A percentile compares a stretch with the other conserved stretches of the same genome.
These are phyloP conservation scores for Globisporangium iwayamae DNA, from an alignment of 352 stramenopile genomes.

Conservation along the genomic window DNA sequence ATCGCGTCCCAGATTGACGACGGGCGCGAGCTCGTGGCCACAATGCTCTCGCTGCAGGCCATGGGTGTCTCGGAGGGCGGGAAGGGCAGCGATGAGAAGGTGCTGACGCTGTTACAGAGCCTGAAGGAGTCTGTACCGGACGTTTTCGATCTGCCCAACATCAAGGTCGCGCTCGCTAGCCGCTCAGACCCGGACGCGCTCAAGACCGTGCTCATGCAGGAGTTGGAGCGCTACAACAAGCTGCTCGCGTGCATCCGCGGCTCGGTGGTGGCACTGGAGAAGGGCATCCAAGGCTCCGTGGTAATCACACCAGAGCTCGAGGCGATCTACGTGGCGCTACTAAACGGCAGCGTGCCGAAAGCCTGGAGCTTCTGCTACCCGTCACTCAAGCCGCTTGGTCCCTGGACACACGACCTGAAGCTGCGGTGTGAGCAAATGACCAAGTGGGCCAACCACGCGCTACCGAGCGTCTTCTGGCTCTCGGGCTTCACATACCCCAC, in stretches of 20 bases:
- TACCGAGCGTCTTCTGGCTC: conserved; percentile 93
- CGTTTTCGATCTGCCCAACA: conserved; percentile 83
- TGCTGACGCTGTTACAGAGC: conserved; percentile 76
- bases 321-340: conserved; percentile 89
- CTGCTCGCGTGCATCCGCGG: conserved; percentile 75
- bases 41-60: conserved; percentile 89
- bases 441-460: conserved; percentile 79
- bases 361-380: conserved; percentile 94
- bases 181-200: conserved; percentile 88
- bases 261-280: conserved; percentile 84
- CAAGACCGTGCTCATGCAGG: conserved; percentile 94
- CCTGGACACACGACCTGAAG: conserved; percentile 93
- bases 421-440: conserved; percentile 88
- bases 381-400: conserved; percentile 90
- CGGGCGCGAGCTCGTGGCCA: conserved; percentile 83
- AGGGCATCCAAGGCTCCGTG: conserved; percentile 91
- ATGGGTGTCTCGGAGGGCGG: conserved; percentile 76
- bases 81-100: conserved; percentile 87
- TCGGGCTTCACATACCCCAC: conserved; percentile 96
- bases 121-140: conserved; percentile 88
- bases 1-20: conserved; percentile 95
- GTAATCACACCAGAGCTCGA: conserved; percentile 96
- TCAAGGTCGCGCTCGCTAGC: conserved; percentile 63
- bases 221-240: conserved; percentile 94
- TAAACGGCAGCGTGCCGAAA: conserved; percentile 85